Evolutionary conservation across 2,329 filamentous ascomycete genomes (phyloP).

Genomic region (Cylindrodendrum hubeiense): DNA sequence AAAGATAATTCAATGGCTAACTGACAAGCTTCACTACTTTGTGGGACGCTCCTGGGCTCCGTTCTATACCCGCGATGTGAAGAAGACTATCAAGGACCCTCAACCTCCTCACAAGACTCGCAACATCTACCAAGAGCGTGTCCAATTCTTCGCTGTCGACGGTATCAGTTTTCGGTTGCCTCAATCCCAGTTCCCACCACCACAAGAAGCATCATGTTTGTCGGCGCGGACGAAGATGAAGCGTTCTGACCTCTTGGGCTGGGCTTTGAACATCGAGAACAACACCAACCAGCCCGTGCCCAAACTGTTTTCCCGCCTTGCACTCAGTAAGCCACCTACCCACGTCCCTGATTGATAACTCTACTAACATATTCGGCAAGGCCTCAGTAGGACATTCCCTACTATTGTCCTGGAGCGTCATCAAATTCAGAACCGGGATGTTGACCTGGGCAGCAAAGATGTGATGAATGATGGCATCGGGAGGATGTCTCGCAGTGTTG

Average conservation of each 20-base stretch:
- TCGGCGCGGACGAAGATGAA: conserved; percentile 50
- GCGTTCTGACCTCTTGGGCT: conserved; percentile 60
- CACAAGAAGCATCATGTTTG: conserved; percentile 37
- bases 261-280: conserved; percentile 61
- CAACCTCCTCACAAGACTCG: conserved; percentile 32
- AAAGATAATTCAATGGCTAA: conserved; percentile 48
- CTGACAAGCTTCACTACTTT: conserved; percentile 53
- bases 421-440: conserved; percentile 55
- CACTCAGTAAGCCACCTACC: conserved; percentile 58
- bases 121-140: conserved; percentile 51
- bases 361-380: conserved; percentile 47
- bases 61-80: conserved; percentile 58
- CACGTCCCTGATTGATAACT: not conserved
- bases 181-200: conserved; percentile 33
- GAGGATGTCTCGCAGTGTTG: conserved; percentile 72
- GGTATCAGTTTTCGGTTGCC: conserved; percentile 56
- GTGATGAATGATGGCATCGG: conserved; percentile 78
- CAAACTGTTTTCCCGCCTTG: conserved; percentile 71
- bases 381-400: conserved; percentile 63
- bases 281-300: conserved; percentile 62
- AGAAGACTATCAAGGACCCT: conserved; percentile 52
- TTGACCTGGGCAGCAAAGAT: conserved; percentile 43
- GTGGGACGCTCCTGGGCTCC: conserved; percentile 61
- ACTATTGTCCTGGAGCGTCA: conserved; percentile 58
- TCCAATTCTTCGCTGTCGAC: conserved; percentile 68